Conservation (phyloP, 1,139 yeast species). For the Suhomyces bokatorum region DNA sequence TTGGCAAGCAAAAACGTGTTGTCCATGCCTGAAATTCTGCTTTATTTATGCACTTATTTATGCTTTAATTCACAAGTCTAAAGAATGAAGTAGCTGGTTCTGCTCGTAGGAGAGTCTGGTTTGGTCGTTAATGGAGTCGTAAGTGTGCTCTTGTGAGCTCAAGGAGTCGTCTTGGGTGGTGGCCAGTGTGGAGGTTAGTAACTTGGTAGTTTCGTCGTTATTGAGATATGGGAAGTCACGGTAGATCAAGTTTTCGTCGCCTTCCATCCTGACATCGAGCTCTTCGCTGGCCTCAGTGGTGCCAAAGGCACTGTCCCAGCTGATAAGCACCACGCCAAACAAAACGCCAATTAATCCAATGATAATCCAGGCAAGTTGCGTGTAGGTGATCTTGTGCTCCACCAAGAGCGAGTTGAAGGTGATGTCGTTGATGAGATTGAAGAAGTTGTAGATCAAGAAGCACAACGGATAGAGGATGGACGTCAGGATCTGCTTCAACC, state of each 20-base stretch:
- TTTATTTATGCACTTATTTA: slow-evolving; percentile 8
- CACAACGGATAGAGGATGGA: slow-evolving; percentile 82
- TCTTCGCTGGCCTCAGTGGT: slow-evolving; percentile 14
- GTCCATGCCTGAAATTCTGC: neutral
- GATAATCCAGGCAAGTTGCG: slow-evolving; percentile 45
- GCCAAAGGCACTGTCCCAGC: slow-evolving; percentile 47
- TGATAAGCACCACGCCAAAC: slow-evolving; percentile 43
- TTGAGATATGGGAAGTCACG: slow-evolving; percentile 13
- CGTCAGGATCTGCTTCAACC: slow-evolving; percentile 71
- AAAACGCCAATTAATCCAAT: slow-evolving; percentile 60
- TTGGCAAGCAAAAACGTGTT: neutral
- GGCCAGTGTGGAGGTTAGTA: neutral
- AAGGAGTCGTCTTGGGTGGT: neutral
- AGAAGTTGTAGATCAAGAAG: slow-evolving; percentile 77
- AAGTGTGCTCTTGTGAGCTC: slow-evolving; percentile 4
- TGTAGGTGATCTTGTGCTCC: slow-evolving; percentile 31
- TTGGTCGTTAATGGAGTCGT: slow-evolving; percentile 4
- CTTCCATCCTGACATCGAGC: slow-evolving; percentile 5
- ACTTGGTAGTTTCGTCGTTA: slow-evolving; percentile 14
- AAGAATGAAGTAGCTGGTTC: slow-evolving; percentile 44
- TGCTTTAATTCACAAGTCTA: slow-evolving; percentile 22
- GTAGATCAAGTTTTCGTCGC: slow-evolving; percentile 27
- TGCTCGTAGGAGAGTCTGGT: slow-evolving; percentile 46
- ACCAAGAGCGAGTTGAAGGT: slow-evolving; percentile 53
- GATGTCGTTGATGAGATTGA: slow-evolving; percentile 72